These are phyloP conservation scores for Debaryomycetaceae sp. DNA, from an alignment of 1,139 yeast genomes.

Conservation along the genomic window DNA sequence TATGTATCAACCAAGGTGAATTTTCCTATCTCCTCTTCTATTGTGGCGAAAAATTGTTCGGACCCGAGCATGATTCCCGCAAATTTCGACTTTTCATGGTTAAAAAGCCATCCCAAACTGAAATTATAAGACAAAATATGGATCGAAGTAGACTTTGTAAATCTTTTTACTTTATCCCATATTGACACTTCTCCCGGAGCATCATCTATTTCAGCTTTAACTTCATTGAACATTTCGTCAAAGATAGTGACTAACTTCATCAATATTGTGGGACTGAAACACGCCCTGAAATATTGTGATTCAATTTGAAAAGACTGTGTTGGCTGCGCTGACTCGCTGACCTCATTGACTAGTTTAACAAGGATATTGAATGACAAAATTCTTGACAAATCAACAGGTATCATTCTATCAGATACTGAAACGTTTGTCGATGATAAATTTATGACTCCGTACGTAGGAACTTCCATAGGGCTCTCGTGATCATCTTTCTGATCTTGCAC, in stretches of 20 bases:
- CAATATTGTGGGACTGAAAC: constrained; percentile 51
- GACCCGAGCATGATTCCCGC: constrained; percentile 80
- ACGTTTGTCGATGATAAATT: constrained; percentile 40
- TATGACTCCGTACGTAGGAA: constrained; percentile 36
- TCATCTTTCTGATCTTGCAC: constrained; percentile 10
- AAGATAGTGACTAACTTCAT: constrained; percentile 30
- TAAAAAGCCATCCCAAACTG: constrained; percentile 75
- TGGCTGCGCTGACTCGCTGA: neutral
- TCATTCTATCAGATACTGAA: constrained; percentile 30
- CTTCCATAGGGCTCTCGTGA: constrained; percentile 8
- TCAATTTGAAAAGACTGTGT: constrained; percentile 52
- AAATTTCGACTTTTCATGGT: constrained; percentile 36
- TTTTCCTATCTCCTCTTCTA: constrained; percentile 61
- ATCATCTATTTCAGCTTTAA: neutral
- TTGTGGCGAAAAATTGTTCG: constrained; percentile 61
- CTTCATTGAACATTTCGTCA: constrained; percentile 10
- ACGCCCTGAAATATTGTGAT: constrained; percentile 55
- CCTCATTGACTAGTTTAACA: constrained; percentile 32
- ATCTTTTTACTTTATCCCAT: neutral
- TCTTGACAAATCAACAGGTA: constrained; percentile 45
- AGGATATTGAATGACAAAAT: constrained; percentile 39
- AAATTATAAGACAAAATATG: constrained; percentile 63
- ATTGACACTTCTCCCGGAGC: neutral
- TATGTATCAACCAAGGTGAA: constrained; percentile 63
- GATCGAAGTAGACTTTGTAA: constrained; percentile 37